Base-by-base conservation (phyloP, 176 grass and related monocot genomes). In the Oryza glaberrima region DNA sequence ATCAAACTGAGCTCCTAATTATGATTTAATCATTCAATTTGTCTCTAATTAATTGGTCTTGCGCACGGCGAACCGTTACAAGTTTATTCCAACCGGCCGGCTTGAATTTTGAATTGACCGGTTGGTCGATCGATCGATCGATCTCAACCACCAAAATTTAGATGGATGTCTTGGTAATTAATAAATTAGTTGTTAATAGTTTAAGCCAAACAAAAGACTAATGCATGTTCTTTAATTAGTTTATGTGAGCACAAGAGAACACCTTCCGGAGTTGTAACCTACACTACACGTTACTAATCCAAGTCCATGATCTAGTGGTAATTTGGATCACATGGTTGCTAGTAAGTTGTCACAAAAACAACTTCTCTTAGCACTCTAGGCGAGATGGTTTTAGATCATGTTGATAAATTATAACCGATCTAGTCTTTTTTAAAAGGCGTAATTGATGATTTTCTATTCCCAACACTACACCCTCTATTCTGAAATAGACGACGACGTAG, bases 181-280 rank as follows among this genome's bases (percentile, higher is more conserved):
- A 41, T 41, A 41, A 41, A 41, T 41, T 41, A 41, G 40, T 41
- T 8, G 40, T 41, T 41, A 8, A 41, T 41, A 8, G 8, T 1
- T 41, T 41, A 41, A 41, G 40, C 40, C 7, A 7, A 41, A 41
- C 40, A 41, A 41, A 41, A 41, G 6, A 41, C 40, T 41, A 41
- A 41, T 63, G 58, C n/a, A 63, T 63, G 51, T 86, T 73, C 69
- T 20, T 25, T 36, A 78, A 72, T 17, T 36, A 78, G n/a, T 58
- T 69, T n/a, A 23, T 63, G 14, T 72, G 15, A n/a, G 3, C 35
- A 43, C 26, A 74, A 1, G 23, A 74, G 40, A 64, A 34, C 70
- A 65, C 81, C 70, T 65, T 32, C 54, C 69, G 54, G 54, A 26
- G n/a, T 25, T 47, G 43, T 16, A 11, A 47, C 70, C 70, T 73